Base-by-base conservation (phyloP, 352 stramenopile genomes). In the Pythium aphanidermatum region DNA sequence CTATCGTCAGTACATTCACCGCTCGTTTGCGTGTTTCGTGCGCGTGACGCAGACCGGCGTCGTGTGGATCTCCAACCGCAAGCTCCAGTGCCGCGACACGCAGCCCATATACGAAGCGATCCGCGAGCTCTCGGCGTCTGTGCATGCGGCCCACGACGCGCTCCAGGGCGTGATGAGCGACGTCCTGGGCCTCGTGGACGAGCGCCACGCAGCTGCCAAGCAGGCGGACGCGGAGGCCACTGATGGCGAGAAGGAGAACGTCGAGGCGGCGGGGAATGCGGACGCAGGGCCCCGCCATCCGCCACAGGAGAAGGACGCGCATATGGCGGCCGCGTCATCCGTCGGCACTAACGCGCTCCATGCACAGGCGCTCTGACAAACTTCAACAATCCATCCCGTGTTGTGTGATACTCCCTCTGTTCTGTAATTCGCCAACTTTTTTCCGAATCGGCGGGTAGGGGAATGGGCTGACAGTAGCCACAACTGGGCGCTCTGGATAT, bases 21-120 rank as follows among this genome's bases (percentile, higher is more conserved):
- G 75, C 4, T 71, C 68, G 19, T 42, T 83, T 12, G 53, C 72
- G 35, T 88, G 75, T 46, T 88, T 77, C 59, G 75, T 75, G 46
- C 75, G 75, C 13, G 68, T 92, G 49, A 92, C 80, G 20, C 74
- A 87, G 37, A 85, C 68, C 1, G 76, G 80, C 0, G 52, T 92
- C 34, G 66, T 92, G 40, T 92, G 80, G 80, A 85, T 89, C 44
- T 89, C 76, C 29, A 88, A 86, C 58, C 76, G 80, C 13, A 83
- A 86, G 50, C 54, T 82, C 16, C 58, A 83, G 41, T 75, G 71
- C 25, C 62, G 71, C 31, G 74, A 83, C 45, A 82, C 85, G 33
- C 77, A 92, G 45, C 55, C 51, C 12, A 61, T 88, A 25, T 92
- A 83, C 41, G 69, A 86, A n/a, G 63, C 68, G 30, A 61, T 91